Conservation (phyloP, 139 green algal species). For the Prasinococcaceae sp. region DNA sequence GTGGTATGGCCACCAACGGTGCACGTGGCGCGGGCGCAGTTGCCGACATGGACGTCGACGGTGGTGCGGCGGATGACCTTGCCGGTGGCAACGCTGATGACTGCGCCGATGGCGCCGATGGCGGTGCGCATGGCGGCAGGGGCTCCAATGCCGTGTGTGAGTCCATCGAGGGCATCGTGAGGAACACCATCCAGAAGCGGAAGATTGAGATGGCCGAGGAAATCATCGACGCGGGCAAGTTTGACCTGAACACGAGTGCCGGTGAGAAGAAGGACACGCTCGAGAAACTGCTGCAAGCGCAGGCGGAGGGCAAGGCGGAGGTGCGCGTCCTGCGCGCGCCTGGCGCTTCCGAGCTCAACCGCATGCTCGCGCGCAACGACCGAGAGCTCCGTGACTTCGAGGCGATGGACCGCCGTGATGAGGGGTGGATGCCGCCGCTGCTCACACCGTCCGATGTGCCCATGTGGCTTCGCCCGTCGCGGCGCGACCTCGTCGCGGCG, state of each 20-base stretch:
- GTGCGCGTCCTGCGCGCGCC: slow-evolving; percentile 7
- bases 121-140: too few relatives aligned
- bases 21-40: slow-evolving; percentile 15
- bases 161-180: slow-evolving; percentile 80
- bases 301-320: slow-evolving; percentile 15
- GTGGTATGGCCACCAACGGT: neutral
- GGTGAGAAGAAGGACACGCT: slow-evolving; percentile 45
- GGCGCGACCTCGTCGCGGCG: too few relatives aligned
- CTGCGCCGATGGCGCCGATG: neutral
- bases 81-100: too few relatives aligned
- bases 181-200: slow-evolving; percentile 90
- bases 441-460: too few relatives aligned
- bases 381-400: too few relatives aligned
- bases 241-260: slow-evolving; percentile 85
- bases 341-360: slow-evolving; percentile 24
- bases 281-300: slow-evolving; percentile 22
- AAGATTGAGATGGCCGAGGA: slow-evolving; percentile 99
- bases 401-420: too few relatives aligned
- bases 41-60: slow-evolving; percentile 5
- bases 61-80: neutral
- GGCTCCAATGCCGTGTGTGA: too few relatives aligned
- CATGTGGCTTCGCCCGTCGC: too few relatives aligned
- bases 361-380: slow-evolving; percentile 17
- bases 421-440: too few relatives aligned
- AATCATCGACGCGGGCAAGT: slow-evolving; percentile 43